Evolutionary conservation across 1,284 basidiomycete genomes (phyloP).

Genomic region (Coniferiporia weirii): DNA sequence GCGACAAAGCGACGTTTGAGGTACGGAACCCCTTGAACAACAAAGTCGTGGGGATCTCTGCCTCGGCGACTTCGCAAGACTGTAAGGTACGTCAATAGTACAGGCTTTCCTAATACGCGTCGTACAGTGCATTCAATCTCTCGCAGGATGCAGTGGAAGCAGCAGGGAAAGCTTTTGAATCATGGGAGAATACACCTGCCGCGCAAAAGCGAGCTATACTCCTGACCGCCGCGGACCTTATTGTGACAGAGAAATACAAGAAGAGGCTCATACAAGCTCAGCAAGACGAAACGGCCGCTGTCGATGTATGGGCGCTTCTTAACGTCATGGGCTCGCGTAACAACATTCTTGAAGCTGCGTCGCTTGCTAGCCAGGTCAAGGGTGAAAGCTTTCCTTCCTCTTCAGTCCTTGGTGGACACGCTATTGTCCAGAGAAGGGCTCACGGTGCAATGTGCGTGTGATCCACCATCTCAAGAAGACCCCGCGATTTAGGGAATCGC

Average conservation of each 20-base stretch:
- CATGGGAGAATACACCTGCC: slow-evolving; percentile 40
- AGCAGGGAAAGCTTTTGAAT: slow-evolving; percentile 41
- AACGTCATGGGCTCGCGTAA: slow-evolving; percentile 20
- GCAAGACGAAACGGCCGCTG: slow-evolving; percentile 37
- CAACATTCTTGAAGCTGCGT: slow-evolving; percentile 20
- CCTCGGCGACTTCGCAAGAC: slow-evolving; percentile 42
- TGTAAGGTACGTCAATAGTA: slow-evolving; percentile 26
- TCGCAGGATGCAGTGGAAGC: slow-evolving; percentile 38
- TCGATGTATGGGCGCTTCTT: slow-evolving; percentile 23
- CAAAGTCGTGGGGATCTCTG: slow-evolving; percentile 37
- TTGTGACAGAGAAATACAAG: slow-evolving; percentile 38
- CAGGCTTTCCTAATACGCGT: neutral
- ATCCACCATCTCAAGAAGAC: neutral
- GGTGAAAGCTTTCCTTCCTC: slow-evolving; percentile 29
- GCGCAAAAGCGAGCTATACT: slow-evolving; percentile 39
- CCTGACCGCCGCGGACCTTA: slow-evolving; percentile 40
- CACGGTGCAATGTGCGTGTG: slow-evolving; percentile 30
- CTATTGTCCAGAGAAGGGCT: slow-evolving; percentile 28
- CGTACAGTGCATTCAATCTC: neutral
- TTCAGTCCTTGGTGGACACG: slow-evolving; percentile 27
- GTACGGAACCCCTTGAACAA: slow-evolving; percentile 40
- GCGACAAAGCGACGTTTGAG: slow-evolving; percentile 37
- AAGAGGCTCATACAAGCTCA: slow-evolving; percentile 30
- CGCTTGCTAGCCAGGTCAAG: slow-evolving; percentile 23
- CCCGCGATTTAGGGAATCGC: neutral